phyloP scores from a whole-genome alignment of 2,329 filamentous ascomycete species.

The Alternaria sp. region DNA sequence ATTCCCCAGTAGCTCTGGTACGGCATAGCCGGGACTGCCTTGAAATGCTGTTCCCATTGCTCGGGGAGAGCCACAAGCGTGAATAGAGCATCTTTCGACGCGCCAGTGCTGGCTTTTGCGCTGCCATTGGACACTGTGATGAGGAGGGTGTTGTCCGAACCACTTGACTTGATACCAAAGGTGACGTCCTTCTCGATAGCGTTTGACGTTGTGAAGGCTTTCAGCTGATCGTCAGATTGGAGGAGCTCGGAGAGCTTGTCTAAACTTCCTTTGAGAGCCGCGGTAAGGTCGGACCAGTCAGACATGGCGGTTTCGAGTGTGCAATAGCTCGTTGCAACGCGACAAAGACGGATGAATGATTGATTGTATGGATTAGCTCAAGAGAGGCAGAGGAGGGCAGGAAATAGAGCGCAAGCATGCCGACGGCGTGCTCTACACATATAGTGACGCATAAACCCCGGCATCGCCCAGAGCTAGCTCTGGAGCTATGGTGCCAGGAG shows the following conservation, averaged over 20 bases:
- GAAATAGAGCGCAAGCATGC: not conserved
- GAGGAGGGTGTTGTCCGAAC: constrained; percentile 46
- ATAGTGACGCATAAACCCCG: constrained; percentile 18
- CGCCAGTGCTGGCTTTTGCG: constrained; percentile 38
- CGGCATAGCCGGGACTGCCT: constrained; percentile 54
- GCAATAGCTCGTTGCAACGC: not conserved
- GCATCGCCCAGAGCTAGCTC: constrained; percentile 18
- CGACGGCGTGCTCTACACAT: constrained; percentile 16
- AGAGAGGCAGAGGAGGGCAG: not conserved
- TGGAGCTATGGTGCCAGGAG: constrained; percentile 41
- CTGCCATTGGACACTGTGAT: constrained; percentile 45
- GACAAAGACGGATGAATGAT: not conserved
- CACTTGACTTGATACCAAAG: constrained; percentile 49
- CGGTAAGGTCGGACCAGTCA: constrained; percentile 46
- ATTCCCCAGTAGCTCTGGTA: constrained; percentile 59
- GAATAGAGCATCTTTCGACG: constrained; percentile 49
- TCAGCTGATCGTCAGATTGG: constrained; percentile 45
- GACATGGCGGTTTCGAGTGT: constrained; percentile 30
- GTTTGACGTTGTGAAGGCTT: constrained; percentile 47
- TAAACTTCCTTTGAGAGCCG: constrained; percentile 43
- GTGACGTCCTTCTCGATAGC: constrained; percentile 46
- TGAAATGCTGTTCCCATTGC: constrained; percentile 59
- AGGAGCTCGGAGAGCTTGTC: constrained; percentile 45
- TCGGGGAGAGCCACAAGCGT: constrained; percentile 54
- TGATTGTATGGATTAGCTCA: not conserved